Evolutionary conservation across 257 asterid genomes (phyloP).

Genomic region (Capsicum baccatum): DNA sequence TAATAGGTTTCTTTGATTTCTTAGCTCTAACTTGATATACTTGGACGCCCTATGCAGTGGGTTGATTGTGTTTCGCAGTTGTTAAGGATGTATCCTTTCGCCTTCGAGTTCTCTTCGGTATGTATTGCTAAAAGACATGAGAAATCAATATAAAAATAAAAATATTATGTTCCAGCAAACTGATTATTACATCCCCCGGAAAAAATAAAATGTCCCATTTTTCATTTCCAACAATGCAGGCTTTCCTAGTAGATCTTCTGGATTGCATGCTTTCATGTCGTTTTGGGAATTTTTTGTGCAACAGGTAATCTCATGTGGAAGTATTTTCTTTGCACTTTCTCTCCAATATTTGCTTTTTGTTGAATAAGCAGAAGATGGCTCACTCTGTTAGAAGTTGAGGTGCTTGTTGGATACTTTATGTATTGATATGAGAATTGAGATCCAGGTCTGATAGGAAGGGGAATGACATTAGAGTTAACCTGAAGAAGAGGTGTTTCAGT

Average conservation of each 20-base stretch:
- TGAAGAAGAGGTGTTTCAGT: constrained; percentile 1
- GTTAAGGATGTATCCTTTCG: constrained; percentile 88
- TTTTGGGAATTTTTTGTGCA: constrained; percentile 95
- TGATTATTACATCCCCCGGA: not conserved
- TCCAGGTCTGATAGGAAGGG: not conserved
- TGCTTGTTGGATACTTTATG: constrained; percentile 4
- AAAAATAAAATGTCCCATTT: constrained; percentile 32
- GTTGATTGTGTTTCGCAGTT: constrained; percentile 91
- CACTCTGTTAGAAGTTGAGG: constrained; percentile 10
- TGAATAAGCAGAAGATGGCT: not conserved
- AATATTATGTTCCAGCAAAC: constrained; percentile 12
- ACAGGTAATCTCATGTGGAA: constrained; percentile 62
- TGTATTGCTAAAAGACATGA: constrained; percentile 41
- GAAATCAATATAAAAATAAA: constrained; percentile 11
- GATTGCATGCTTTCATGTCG: constrained; percentile 89
- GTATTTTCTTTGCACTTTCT: constrained; percentile 16
- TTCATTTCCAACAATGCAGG: constrained; percentile 53
- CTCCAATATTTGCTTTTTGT: not conserved
- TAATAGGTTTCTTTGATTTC: constrained; percentile 1
- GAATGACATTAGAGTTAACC: not conserved
- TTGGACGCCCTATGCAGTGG: constrained; percentile 62
- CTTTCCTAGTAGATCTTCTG: constrained; percentile 84
- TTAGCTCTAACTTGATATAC: constrained; percentile 16
- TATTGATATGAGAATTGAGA: not conserved
- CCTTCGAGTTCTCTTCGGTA: constrained; percentile 97